phyloP scores from a whole-genome alignment of 169 alveolate species.

The Pseudocohnilembus persalinus region DNA sequence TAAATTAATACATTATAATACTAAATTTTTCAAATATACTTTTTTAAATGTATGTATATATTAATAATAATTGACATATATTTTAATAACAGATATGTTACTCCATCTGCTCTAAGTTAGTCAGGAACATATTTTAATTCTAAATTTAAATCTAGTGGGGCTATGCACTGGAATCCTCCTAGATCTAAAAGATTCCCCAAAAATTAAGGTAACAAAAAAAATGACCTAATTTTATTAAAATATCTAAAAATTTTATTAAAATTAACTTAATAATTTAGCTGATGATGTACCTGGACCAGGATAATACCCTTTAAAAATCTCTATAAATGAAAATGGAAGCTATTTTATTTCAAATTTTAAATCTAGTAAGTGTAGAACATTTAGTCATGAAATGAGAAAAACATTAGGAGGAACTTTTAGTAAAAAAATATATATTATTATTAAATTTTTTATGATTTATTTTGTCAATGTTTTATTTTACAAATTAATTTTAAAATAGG shows the following conservation, averaged over 20 bases:
- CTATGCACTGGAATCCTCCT: slow-evolving; percentile 27
- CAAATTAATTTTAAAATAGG: not conserved
- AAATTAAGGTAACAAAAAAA: not conserved
- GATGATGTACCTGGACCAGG: slow-evolving; percentile 66
- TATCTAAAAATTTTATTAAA: not conserved
- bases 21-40: not conserved
- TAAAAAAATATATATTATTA: not conserved
- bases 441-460: not conserved
- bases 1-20: no score
- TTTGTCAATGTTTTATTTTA: not conserved
- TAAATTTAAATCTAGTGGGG: slow-evolving; percentile 47
- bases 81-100: slow-evolving; percentile 23
- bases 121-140: slow-evolving; percentile 40
- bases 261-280: not conserved
- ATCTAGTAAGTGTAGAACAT: slow-evolving; percentile 56
- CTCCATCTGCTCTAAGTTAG: slow-evolving; percentile 33
- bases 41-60: not conserved
- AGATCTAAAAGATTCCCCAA: slow-evolving; percentile 55
- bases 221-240: not conserved
- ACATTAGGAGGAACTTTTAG: slow-evolving; percentile 42
- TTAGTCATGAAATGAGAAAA: slow-evolving; percentile 50
- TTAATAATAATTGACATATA: not conserved
- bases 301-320: slow-evolving; percentile 42
- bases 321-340: slow-evolving; percentile 45
- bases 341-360: slow-evolving; percentile 55